phyloP scores from a whole-genome alignment of 2,329 filamentous ascomycete species.

The Amesomyces nigricolor region DNA sequence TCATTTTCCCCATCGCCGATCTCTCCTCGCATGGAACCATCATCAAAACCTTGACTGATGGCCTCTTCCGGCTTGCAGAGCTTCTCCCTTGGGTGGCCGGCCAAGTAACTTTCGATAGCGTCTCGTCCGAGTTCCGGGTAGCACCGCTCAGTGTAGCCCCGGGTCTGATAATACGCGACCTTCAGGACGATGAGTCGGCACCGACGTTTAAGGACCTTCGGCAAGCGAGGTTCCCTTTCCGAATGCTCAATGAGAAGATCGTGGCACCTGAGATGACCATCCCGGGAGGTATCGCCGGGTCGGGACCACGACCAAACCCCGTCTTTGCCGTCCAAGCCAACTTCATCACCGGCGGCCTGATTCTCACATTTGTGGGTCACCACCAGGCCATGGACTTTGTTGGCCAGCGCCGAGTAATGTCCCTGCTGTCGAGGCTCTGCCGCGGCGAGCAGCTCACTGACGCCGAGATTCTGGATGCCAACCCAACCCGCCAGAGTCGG shows the following conservation, averaged over 20 bases:
- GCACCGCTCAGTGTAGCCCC: no score
- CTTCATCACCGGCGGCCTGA: not conserved
- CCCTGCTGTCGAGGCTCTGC: not conserved
- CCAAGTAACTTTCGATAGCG: not conserved
- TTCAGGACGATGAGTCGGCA: not conserved
- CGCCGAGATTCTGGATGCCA: not conserved
- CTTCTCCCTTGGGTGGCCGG: not conserved
- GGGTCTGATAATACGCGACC: not conserved
- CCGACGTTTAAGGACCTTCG: not conserved
- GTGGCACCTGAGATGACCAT: not conserved
- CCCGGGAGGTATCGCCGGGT: not conserved
- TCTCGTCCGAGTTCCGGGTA: not conserved
- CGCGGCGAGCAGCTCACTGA: not conserved
- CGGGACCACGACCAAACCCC: not conserved
- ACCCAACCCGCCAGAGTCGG: not conserved
- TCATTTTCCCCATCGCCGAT: not conserved
- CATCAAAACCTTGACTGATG: not conserved
- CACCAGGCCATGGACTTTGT: not conserved
- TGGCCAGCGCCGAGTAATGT: not conserved
- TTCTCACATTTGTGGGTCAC: not conserved
- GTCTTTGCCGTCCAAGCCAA: not conserved
- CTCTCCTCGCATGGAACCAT: not conserved
- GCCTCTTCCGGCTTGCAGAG: not conserved
- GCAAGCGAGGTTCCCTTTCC: not conserved
- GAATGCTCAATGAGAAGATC: not conserved